These are phyloP conservation scores for Arthrobotrys sinensis DNA, from an alignment of 2,329 filamentous ascomycete genomes.

Conservation along the genomic window DNA sequence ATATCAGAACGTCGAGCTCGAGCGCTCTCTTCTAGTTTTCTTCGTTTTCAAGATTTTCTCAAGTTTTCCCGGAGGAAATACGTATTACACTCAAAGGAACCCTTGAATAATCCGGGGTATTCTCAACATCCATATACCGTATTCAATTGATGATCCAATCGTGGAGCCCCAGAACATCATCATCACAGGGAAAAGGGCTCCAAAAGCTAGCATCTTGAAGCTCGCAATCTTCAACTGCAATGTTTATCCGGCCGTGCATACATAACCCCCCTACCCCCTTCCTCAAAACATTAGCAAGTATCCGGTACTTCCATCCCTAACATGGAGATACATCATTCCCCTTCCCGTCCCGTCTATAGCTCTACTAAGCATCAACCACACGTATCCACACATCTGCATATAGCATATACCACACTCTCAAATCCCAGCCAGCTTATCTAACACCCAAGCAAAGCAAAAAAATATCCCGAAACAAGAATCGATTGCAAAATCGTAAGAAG, in stretches of 20 bases:
- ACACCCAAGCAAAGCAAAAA: constrained; percentile 6
- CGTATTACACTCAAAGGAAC: constrained; percentile 11
- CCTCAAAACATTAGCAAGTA: constrained; percentile 6
- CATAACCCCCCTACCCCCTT: constrained; percentile 1
- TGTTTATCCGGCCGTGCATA: constrained; percentile 20
- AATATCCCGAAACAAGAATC: constrained; percentile 7
- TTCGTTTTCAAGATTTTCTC: neutral
- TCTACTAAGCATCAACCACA: constrained; percentile 31
- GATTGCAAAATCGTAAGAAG: constrained; percentile 15
- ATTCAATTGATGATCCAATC: constrained; percentile 14
- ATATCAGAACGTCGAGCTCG: constrained; percentile 26
- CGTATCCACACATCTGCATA: constrained; percentile 29
- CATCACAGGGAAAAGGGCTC: neutral
- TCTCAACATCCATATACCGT: constrained; percentile 9
- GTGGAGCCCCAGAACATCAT: neutral
- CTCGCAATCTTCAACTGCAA: constrained; percentile 26
- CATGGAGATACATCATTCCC: constrained; percentile 31
- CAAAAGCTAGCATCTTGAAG: constrained; percentile 5
- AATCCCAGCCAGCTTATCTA: constrained; percentile 23
- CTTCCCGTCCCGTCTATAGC: constrained; percentile 33
- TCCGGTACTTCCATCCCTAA: constrained; percentile 36
- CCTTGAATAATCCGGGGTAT: constrained; percentile 23
- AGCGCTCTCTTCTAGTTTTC: constrained; percentile 12
- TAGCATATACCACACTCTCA: constrained; percentile 1
- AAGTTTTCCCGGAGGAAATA: constrained; percentile 1